These are phyloP conservation scores for Lonicera japonica DNA, from an alignment of 129 eudicot species.

Conservation along the genomic window DNA sequence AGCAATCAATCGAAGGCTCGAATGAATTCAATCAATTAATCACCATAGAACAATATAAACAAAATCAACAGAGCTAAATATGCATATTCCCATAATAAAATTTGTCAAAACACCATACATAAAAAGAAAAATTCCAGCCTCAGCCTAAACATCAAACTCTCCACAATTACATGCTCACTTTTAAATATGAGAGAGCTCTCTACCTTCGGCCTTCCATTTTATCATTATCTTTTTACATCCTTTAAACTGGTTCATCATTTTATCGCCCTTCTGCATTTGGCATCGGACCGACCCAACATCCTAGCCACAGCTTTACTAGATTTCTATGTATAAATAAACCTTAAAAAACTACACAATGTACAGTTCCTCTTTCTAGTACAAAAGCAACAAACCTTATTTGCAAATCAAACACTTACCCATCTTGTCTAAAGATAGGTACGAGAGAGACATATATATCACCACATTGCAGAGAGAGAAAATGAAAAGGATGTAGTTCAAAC, in stretches of 20 bases:
- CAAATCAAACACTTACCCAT: slow-evolving; percentile 26
- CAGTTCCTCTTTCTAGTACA: slow-evolving; percentile 68
- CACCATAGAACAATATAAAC: background rate
- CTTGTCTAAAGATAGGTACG: background rate
- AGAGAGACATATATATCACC: slow-evolving; percentile 5
- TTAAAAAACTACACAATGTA: slow-evolving; percentile 76
- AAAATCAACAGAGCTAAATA: background rate
- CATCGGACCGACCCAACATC: slow-evolving; percentile 31
- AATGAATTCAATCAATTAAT: no score
- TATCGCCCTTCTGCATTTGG: slow-evolving; percentile 28
- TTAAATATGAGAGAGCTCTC: slow-evolving; percentile 17
- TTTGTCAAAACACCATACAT: slow-evolving; percentile 25
- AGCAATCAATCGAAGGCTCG: no score
- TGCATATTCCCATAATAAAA: slow-evolving; percentile 11
- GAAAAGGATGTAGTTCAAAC: slow-evolving; percentile 67
- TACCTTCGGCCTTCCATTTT: slow-evolving; percentile 15
- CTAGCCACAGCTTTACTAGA: slow-evolving; percentile 43
- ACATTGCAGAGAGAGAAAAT: slow-evolving; percentile 16
- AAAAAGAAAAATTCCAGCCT: slow-evolving; percentile 18
- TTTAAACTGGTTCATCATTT: slow-evolving; percentile 9
- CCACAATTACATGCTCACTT: slow-evolving; percentile 46
- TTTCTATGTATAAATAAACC: slow-evolving; percentile 63
- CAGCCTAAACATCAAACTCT: slow-evolving; percentile 27
- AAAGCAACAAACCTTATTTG: slow-evolving; percentile 58
- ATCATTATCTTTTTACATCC: slow-evolving; percentile 25